Evolutionary conservation across 805 yeast genomes (phyloP).

Genomic region (Ogataea sp.): DNA sequence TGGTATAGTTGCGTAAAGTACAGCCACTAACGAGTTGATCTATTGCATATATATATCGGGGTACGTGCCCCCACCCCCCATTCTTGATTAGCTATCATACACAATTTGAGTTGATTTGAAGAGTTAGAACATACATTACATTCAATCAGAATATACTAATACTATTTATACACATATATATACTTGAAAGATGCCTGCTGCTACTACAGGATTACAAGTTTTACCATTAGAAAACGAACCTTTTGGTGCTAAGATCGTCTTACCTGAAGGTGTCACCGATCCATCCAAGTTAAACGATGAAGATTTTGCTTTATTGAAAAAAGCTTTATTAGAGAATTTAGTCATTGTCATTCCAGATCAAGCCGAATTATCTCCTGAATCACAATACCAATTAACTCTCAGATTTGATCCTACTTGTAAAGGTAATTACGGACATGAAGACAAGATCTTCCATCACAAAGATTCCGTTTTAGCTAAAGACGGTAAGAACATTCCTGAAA

Average conservation of each 20-base stretch:
- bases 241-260: conserved; percentile 59
- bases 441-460: conserved; percentile 57
- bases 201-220: conserved; percentile 23
- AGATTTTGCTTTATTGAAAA: conserved; percentile 54
- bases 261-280: conserved; percentile 68
- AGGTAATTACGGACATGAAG: conserved; percentile 76
- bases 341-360: conserved; percentile 73
- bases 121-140: too few relatives aligned
- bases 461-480: conserved; percentile 70
- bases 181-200: neutral
- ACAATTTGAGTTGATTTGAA: too few relatives aligned
- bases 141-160: too few relatives aligned
- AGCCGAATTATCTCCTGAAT: conserved; percentile 56
- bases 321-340: conserved; percentile 59
- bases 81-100: too few relatives aligned
- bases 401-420: conserved; percentile 68
- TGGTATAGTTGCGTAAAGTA: too few relatives aligned
- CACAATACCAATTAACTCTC: conserved; percentile 70
- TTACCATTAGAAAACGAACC: conserved; percentile 42
- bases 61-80: too few relatives aligned
- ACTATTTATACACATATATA: too few relatives aligned
- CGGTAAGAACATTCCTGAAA: conserved; percentile 69
- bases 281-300: conserved; percentile 59
- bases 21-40: too few relatives aligned
- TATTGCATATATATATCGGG: too few relatives aligned